A percentile compares a stretch with the other conserved stretches of the same genome.
Conservation (phyloP, 805 yeast species). For the Zygosaccharomyces siamensis region DNA sequence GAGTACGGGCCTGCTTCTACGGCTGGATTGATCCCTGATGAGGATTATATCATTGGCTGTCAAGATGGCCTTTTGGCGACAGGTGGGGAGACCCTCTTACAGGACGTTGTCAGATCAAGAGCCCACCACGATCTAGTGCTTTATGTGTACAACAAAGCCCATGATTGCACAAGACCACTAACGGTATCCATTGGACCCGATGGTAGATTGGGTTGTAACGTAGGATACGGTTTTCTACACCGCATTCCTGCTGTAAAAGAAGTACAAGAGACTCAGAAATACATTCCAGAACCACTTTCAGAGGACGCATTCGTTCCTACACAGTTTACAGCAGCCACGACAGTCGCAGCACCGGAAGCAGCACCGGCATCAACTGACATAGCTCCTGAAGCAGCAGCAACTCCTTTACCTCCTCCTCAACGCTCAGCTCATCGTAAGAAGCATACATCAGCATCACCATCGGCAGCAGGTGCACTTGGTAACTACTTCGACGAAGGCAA, state of each 20-base stretch:
- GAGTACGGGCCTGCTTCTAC: constrained; percentile 71
- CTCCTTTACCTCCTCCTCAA: constrained; percentile 7
- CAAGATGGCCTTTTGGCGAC: constrained; percentile 78
- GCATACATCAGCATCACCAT: constrained; percentile 10
- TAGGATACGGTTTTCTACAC: constrained; percentile 88
- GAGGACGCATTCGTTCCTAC: constrained; percentile 22
- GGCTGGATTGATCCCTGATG: constrained; percentile 77
- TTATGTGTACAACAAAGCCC: constrained; percentile 84
- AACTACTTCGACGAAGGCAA: constrained; percentile 34
- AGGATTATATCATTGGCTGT: constrained; percentile 85
- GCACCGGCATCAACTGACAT: not conserved
- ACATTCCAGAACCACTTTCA: constrained; percentile 8
- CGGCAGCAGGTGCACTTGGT: constrained; percentile 16
- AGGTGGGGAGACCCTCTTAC: constrained; percentile 80
- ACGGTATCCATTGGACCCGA: constrained; percentile 76
- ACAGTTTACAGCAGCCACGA: not conserved
- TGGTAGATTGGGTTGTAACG: constrained; percentile 88
- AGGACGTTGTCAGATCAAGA: constrained; percentile 57
- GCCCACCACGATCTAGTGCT: constrained; percentile 45
- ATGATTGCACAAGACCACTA: constrained; percentile 81
- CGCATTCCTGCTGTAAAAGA: constrained; percentile 55
- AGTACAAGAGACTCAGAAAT: not conserved
- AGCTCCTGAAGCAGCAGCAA: not conserved
- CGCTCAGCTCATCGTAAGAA: constrained; percentile 18
- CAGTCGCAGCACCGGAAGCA: constrained; percentile 2